Evolutionary conservation across 2,329 filamentous ascomycete genomes (phyloP), one percentile per base, ranked within the genome.

Genomic region (Dothistroma septosporum): DNA sequence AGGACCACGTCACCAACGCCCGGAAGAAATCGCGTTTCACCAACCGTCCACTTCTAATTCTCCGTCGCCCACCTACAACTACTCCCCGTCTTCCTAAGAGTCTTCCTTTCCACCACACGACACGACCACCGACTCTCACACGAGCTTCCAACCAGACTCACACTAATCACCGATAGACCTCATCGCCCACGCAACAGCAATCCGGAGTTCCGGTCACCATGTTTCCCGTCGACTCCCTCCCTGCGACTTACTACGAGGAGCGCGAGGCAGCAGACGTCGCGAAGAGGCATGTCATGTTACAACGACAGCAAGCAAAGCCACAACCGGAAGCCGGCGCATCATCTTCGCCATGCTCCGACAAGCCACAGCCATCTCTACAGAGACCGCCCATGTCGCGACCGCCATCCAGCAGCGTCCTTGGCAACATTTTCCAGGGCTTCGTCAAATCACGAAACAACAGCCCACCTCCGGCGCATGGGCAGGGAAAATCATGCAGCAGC

Each of bases 171-270:
- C 46, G 46, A 19, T 11, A 32, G 1, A 50, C 52, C 54, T 54
- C 28, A 53, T 19, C 41, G 19, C 41, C 41, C 41, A n/a, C 57
- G 41, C 35, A n/a, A 53, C 53, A 54, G 14, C 31, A 41, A 41
- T 53, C 48, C 54, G 37, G 53, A 4, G 14, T n/a, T 19, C 41
- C 10, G 41, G n/a, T 6, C 60, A 69, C 31, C 28, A 73, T 74
- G 71, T 73, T 71, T 61, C 68, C 71, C n/a, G 66, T 67, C 64
- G 72, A 74, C 57, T 62, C 64, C 50, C 61, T 74, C 28, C 70
- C 68, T 11, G 60, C 71, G n/a, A 53, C 64, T 33, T 74, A 73
- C 66, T 66, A 64, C 63, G 72, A 73, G 53, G 71, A 72, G 61
- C 71, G 72, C 55, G 60, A 63, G 31, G 64, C 64, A 21, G 65